phyloP scores from a whole-genome alignment of 2,329 filamentous ascomycete species.

The Colletotrichum truncatum region DNA sequence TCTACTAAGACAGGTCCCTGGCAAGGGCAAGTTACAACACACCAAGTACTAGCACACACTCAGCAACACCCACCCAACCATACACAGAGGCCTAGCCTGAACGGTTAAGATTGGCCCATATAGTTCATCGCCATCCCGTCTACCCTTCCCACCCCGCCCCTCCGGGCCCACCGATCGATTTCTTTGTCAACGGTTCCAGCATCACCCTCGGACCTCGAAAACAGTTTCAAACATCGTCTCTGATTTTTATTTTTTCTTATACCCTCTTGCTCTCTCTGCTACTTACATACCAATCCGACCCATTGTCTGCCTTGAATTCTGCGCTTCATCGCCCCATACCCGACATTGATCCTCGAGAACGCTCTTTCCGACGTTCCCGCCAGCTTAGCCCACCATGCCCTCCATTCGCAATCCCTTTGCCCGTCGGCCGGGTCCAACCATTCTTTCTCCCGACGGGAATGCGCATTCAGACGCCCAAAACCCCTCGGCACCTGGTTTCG shows the following conservation, averaged over 20 bases:
- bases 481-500: conserved; percentile 61
- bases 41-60: neutral
- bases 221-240: conserved; percentile 6
- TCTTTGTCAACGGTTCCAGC: conserved; percentile 19
- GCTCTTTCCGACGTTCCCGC: neutral
- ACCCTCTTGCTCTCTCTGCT: neutral
- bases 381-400: conserved; percentile 57
- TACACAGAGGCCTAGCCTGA: neutral
- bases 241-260: neutral
- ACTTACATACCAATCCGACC: neutral
- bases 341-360: neutral
- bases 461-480: conserved; percentile 52
- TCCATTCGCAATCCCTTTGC: conserved; percentile 76
- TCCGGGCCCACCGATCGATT: conserved; percentile 17
- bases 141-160: conserved; percentile 10
- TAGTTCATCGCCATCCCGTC: conserved; percentile 26
- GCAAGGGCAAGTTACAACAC: neutral
- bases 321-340: neutral
- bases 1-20: conserved; percentile 16
- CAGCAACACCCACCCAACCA: conserved; percentile 7
- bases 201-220: conserved; percentile 17
- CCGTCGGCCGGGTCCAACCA: conserved; percentile 61
- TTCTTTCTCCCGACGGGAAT: conserved; percentile 62
- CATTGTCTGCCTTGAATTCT: neutral
- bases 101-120: conserved; percentile 17